Conservation (phyloP, 257 asterid genomes). For the Avicennia marina region DNA sequence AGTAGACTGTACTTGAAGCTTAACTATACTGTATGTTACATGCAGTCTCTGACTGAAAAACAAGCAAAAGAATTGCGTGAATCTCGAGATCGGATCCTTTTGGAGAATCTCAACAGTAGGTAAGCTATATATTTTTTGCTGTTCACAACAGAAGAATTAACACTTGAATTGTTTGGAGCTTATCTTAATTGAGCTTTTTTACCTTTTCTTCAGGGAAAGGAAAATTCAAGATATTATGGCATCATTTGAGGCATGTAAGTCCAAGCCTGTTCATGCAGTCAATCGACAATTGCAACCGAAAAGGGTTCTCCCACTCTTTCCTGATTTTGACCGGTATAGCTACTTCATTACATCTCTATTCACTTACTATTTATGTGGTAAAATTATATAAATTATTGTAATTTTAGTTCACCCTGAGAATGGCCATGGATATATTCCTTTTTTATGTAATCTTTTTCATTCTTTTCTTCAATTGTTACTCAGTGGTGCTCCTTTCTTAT, state of each 20-base stretch:
- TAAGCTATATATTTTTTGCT: slow-evolving; percentile 31
- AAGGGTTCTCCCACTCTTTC: slow-evolving; percentile 76
- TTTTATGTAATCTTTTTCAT: too few relatives aligned
- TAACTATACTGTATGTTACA: slow-evolving; percentile 13
- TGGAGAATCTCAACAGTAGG: slow-evolving; percentile 89
- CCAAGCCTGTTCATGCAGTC: slow-evolving; percentile 74
- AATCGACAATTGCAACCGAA: slow-evolving; percentile 55
- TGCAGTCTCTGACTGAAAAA: slow-evolving; percentile 84
- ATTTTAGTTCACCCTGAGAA: not conserved
- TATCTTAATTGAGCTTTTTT: not conserved
- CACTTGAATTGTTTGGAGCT: slow-evolving; percentile 10
- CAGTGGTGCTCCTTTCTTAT: too few relatives aligned
- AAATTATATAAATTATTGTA: too few relatives aligned
- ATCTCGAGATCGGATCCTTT: slow-evolving; percentile 51
- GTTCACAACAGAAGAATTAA: slow-evolving; percentile 8
- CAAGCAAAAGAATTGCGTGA: slow-evolving; percentile 93
- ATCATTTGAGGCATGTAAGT: slow-evolving; percentile 83
- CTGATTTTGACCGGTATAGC: slow-evolving; percentile 76
- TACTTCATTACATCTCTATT: slow-evolving; percentile 16
- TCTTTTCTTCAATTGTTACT: too few relatives aligned
- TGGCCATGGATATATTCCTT: too few relatives aligned
- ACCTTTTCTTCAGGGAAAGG: slow-evolving; percentile 52
- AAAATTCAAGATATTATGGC: slow-evolving; percentile 63
- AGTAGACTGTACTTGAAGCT: slow-evolving; percentile 8
- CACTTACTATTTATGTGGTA: too few relatives aligned